Conservation (phyloP, 139 green algal species). For the Pleodorina starrii region DNA sequence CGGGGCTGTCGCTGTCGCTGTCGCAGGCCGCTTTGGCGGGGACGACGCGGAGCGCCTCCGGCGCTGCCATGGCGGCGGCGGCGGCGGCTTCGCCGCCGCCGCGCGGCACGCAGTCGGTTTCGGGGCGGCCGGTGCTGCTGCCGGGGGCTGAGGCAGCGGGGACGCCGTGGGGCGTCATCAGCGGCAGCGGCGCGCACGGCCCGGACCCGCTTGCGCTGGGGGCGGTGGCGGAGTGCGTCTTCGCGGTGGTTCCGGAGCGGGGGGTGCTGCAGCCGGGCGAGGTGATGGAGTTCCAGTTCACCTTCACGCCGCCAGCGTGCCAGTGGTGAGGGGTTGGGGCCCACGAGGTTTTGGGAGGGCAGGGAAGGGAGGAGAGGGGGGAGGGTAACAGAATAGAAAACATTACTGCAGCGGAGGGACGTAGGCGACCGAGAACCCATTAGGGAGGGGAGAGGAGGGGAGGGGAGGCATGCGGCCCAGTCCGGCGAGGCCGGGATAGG, state of each 20-base stretch:
- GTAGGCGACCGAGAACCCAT: too few species aligned
- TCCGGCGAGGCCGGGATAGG: too few species aligned
- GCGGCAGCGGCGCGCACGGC: conserved; percentile 34
- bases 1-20: background rate
- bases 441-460: too few species aligned
- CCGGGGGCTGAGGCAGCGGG: background rate
- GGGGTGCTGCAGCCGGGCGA: conserved; percentile 62
- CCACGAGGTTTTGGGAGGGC: too few species aligned
- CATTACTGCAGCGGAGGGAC: too few species aligned
- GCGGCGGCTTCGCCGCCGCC: background rate
- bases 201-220: conserved; percentile 59
- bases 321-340: conserved; percentile 2
- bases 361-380: too few species aligned
- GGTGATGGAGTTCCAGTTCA: conserved; percentile 60
- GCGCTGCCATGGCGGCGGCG: background rate
- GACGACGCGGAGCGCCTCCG: too few species aligned
- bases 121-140: background rate
- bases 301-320: conserved; percentile 54
- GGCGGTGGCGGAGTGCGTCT: conserved; percentile 25
- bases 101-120: background rate
- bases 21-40: too few species aligned
- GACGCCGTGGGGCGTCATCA: conserved; percentile 30
- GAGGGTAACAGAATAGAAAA: too few species aligned
- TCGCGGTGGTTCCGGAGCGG: conserved; percentile 39
- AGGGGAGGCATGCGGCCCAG: too few species aligned